Conservation (phyloP, 805 yeast species). For the Metschnikowia picachoensis region DNA sequence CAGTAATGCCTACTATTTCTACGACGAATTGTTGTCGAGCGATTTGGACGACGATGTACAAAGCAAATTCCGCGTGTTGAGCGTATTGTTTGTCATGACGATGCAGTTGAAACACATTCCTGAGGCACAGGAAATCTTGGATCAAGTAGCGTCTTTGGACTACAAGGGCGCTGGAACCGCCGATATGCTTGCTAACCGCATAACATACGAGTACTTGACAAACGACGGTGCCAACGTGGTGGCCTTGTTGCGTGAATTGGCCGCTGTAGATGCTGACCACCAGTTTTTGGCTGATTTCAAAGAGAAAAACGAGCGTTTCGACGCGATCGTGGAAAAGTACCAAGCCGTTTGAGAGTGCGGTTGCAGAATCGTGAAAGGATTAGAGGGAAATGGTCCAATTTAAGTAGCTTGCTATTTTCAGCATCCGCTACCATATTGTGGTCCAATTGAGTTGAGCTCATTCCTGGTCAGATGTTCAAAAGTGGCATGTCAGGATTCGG, state of each 20-base stretch:
- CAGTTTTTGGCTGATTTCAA: constrained; percentile 53
- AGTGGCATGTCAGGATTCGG: too few species aligned
- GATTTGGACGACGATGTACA: constrained; percentile 37
- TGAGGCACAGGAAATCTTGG: constrained; percentile 66
- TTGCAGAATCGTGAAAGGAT: neutral
- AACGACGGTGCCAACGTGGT: constrained; percentile 41
- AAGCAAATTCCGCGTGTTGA: constrained; percentile 38
- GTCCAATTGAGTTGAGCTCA: too few species aligned
- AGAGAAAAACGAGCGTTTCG: constrained; percentile 63
- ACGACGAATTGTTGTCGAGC: constrained; percentile 71
- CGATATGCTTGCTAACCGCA: constrained; percentile 60
- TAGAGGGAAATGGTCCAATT: neutral
- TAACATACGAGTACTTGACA: constrained; percentile 54
- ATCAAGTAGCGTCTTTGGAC: constrained; percentile 43
- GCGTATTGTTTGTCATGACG: constrained; percentile 67
- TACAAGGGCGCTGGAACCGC: constrained; percentile 24
- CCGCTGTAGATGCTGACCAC: constrained; percentile 49
- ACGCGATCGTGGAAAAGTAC: constrained; percentile 63
- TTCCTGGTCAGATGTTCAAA: too few species aligned
- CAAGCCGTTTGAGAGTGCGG: constrained; percentile 8
- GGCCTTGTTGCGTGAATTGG: constrained; percentile 45
- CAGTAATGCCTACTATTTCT: constrained; percentile 50
- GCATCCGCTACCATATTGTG: too few species aligned
- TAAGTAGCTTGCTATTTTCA: too few species aligned
- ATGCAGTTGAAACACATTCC: constrained; percentile 75